Conservation (phyloP, 139 green algal genomes). For the Yamagishiella unicocca region DNA sequence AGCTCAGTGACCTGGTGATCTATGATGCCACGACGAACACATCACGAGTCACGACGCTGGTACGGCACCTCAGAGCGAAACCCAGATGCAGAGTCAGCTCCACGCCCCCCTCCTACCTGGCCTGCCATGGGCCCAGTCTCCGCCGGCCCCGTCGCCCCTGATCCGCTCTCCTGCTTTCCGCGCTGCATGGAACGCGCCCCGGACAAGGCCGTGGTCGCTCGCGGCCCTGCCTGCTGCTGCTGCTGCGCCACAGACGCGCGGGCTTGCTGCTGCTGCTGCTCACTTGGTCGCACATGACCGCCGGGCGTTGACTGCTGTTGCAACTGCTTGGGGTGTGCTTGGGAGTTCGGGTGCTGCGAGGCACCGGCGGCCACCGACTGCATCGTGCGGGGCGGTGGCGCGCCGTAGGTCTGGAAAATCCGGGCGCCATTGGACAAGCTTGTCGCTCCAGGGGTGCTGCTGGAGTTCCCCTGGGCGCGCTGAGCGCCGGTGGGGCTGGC, state of each 20-base stretch:
- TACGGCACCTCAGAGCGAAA: too few species aligned
- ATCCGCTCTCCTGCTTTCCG: neutral
- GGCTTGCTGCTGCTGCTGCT: slow-evolving; percentile 3
- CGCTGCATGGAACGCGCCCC: slow-evolving; percentile 31
- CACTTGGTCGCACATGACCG: neutral
- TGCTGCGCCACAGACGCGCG: neutral
- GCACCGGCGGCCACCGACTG: neutral
- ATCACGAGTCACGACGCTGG: too few species aligned
- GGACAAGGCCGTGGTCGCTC: slow-evolving; percentile 27
- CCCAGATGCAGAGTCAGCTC: too few species aligned
- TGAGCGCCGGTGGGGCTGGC: neutral
- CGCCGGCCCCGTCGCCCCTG: too few species aligned
- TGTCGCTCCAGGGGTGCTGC: neutral
- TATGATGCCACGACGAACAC: too few species aligned
- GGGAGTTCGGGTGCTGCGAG: neutral
- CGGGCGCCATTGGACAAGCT: neutral
- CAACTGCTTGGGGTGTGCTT: neutral
- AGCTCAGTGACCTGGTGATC: too few species aligned
- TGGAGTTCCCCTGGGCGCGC: neutral
- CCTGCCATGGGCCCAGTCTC: too few species aligned
- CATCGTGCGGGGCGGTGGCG: neutral
- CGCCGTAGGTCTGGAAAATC: slow-evolving; percentile 29
- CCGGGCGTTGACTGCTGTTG: neutral
- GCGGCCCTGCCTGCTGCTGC: slow-evolving; percentile 28
- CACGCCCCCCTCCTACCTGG: too few species aligned